A percentile compares a stretch with the other conserved stretches of the same genome.
Evolutionary conservation across 2,329 filamentous ascomycete genomes (phyloP).

Genomic region (Thelonectria blattea): DNA sequence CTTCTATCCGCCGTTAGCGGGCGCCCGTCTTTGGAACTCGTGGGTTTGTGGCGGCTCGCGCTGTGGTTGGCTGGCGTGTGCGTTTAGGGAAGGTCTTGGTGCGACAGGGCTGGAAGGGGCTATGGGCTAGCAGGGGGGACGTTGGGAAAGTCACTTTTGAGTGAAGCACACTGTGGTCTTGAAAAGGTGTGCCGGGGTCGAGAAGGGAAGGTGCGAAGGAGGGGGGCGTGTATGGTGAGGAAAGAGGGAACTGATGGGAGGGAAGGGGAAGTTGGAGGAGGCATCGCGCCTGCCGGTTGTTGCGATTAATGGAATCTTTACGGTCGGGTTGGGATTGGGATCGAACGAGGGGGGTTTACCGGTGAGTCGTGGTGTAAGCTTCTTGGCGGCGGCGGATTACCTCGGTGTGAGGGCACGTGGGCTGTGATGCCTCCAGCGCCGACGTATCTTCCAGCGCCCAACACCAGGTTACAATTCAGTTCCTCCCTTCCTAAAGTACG

Average conservation of each 20-base stretch:
- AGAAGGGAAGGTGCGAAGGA: neutral
- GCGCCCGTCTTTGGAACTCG: neutral
- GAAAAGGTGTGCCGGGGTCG: neutral
- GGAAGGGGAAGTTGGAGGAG: neutral
- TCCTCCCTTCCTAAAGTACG: too few species aligned
- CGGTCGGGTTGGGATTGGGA: too few species aligned
- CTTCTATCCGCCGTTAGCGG: neutral
- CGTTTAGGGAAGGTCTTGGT: neutral
- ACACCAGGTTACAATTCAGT: too few species aligned
- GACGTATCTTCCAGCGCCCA: too few species aligned
- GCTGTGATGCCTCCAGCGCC: too few species aligned
- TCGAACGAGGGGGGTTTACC: neutral
- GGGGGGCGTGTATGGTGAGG: too few species aligned
- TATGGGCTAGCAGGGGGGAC: too few species aligned
- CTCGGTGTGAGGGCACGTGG: too few species aligned
- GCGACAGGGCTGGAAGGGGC: neutral
- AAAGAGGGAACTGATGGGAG: neutral
- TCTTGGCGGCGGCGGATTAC: neutral
- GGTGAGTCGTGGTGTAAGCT: neutral
- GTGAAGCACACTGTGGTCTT: constrained; percentile 3
- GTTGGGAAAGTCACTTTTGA: constrained; percentile 3
- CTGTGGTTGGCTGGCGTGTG: constrained; percentile 10
- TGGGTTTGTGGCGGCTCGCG: neutral
- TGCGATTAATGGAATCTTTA: neutral
- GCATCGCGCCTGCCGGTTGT: neutral